Evolutionary conservation across 2,329 filamentous ascomycete genomes (phyloP).

Genomic region (Magnaporthiopsis rhizophila): DNA sequence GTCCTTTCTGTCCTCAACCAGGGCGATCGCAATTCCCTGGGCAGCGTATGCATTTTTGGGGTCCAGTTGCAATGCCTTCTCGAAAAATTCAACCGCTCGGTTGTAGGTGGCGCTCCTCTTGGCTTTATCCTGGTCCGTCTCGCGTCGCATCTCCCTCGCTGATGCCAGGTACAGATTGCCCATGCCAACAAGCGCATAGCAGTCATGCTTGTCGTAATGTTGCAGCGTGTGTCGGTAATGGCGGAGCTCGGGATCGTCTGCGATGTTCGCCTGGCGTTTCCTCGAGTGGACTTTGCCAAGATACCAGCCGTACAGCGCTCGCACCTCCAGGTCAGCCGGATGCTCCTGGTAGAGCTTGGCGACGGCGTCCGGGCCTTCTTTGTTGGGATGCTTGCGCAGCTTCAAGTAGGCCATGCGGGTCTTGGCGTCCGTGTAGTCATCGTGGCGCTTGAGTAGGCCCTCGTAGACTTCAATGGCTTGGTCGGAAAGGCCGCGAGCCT

Average conservation of each 20-base stretch:
- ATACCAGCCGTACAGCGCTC: constrained; percentile 92
- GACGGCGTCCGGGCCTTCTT: constrained; percentile 80
- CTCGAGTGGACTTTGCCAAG: constrained; percentile 72
- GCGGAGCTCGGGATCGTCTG: constrained; percentile 83
- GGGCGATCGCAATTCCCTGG: constrained; percentile 87
- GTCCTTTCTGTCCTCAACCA: constrained; percentile 92
- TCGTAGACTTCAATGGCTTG: constrained; percentile 87
- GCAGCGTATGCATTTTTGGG: constrained; percentile 93
- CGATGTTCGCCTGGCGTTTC: constrained; percentile 71
- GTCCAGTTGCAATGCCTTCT: constrained; percentile 93
- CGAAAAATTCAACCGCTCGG: constrained; percentile 95
- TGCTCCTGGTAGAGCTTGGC: constrained; percentile 80
- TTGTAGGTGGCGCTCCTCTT: constrained; percentile 81
- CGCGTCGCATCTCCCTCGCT: constrained; percentile 89
- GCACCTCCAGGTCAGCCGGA: constrained; percentile 79
- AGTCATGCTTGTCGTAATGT: constrained; percentile 92
- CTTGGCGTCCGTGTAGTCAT: constrained; percentile 86
- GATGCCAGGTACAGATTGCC: constrained; percentile 83
- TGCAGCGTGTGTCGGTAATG: constrained; percentile 96
- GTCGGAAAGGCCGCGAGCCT: constrained; percentile 71
- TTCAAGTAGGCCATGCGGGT: constrained; percentile 87
- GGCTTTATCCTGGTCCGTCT: constrained; percentile 82
- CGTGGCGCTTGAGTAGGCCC: constrained; percentile 72
- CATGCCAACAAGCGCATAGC: constrained; percentile 96
- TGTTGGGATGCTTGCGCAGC: constrained; percentile 69